Evolutionary conservation across 352 stramenopile species (phyloP).

Genomic region (Phytophthora sansomeana): DNA sequence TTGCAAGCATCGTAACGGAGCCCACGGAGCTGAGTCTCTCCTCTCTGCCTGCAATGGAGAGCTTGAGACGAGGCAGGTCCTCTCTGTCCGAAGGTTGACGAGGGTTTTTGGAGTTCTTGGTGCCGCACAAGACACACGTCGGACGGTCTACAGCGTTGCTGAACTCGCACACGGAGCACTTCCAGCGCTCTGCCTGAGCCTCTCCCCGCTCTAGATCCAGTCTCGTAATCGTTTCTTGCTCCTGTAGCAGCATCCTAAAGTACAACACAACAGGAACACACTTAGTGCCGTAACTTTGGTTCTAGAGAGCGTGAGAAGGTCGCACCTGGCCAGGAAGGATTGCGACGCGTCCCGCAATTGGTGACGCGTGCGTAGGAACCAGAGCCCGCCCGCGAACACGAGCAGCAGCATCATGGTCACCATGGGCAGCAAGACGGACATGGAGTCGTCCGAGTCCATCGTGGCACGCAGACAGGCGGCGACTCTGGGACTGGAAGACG

Average conservation of each 20-base stretch:
- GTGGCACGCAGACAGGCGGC: too few relatives aligned
- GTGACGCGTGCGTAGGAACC: slow-evolving; percentile 66
- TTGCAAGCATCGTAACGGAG: slow-evolving; percentile 37
- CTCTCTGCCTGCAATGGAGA: slow-evolving; percentile 39
- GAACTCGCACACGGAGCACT: slow-evolving; percentile 82
- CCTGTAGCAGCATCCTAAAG: slow-evolving; percentile 56
- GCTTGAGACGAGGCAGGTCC: slow-evolving; percentile 36
- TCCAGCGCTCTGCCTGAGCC: slow-evolving; percentile 76
- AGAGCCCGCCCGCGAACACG: slow-evolving; percentile 68
- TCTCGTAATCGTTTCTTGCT: slow-evolving; percentile 70
- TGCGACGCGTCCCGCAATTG: slow-evolving; percentile 42
- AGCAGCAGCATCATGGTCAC: slow-evolving; percentile 74
- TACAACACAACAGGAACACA: slow-evolving; percentile 14
- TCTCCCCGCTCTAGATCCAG: slow-evolving; percentile 76
- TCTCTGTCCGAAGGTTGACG: slow-evolving; percentile 23
- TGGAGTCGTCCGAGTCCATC: slow-evolving; percentile 47
- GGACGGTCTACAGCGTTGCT: slow-evolving; percentile 71
- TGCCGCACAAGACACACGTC: slow-evolving; percentile 76
- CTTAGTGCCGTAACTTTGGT: neutral
- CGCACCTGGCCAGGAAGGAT: slow-evolving; percentile 58
- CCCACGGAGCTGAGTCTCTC: slow-evolving; percentile 35
- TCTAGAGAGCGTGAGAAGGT: neutral
- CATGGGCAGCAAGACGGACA: slow-evolving; percentile 78
- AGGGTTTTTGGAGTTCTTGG: slow-evolving; percentile 54
- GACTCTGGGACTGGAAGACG: too few relatives aligned